Evolutionary conservation across 2,329 filamentous ascomycete species (phyloP).

Genomic region (Clonostachys rosea): DNA sequence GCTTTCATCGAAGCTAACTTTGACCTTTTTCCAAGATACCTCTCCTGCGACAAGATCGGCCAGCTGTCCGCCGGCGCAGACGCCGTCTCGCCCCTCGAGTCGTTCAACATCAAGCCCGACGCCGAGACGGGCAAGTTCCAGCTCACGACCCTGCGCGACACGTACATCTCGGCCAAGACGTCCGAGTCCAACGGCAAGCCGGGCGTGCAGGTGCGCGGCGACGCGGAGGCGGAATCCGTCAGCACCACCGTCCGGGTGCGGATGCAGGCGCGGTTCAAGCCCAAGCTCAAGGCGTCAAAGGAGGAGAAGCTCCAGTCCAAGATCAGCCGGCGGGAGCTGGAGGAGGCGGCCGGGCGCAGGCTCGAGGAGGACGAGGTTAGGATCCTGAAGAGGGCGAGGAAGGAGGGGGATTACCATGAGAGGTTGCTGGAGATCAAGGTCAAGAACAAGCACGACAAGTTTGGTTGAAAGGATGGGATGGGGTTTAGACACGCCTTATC

Average conservation of each 20-base stretch:
- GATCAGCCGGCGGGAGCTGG: constrained; percentile 80
- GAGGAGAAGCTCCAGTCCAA: constrained; percentile 81
- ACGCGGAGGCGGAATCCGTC: constrained; percentile 63
- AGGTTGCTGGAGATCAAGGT: constrained; percentile 80
- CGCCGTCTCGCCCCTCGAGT: constrained; percentile 80
- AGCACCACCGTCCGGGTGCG: constrained; percentile 73
- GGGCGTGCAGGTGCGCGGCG: constrained; percentile 63
- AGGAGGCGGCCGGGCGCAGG: constrained; percentile 70
- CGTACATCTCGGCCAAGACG: constrained; percentile 48
- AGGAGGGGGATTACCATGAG: constrained; percentile 89
- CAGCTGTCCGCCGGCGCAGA: constrained; percentile 71
- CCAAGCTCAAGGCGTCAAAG: constrained; percentile 70
- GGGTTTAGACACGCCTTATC: too few species aligned
- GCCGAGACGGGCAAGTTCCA: constrained; percentile 68
- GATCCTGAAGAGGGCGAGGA: constrained; percentile 74
- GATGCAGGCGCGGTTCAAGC: constrained; percentile 96
- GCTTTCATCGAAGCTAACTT: too few species aligned
- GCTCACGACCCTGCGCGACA: constrained; percentile 68
- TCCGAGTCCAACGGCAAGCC: constrained; percentile 17
- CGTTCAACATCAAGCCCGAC: constrained; percentile 64
- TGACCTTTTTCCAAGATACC: constrained; percentile 55
- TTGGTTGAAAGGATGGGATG: constrained; percentile 13
- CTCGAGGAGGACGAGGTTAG: constrained; percentile 84
- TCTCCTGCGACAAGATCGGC: constrained; percentile 82
- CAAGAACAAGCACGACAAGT: constrained; percentile 93